A percentile compares a stretch with the other conserved stretches of the same genome.
Evolutionary conservation across 1,284 basidiomycete genomes (phyloP).

Genomic region (Paramarasmius palmivorus): DNA sequence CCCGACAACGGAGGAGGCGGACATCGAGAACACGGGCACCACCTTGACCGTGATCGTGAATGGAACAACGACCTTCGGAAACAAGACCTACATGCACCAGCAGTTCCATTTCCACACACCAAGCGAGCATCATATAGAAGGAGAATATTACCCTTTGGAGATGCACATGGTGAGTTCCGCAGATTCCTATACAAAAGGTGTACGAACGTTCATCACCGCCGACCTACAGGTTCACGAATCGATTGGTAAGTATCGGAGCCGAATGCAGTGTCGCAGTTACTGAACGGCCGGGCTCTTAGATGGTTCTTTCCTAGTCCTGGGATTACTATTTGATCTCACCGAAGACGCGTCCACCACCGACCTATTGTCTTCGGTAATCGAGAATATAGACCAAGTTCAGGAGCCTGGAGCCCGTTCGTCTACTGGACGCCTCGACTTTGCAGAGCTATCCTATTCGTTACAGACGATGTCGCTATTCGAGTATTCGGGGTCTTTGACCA

Average conservation of each 20-base stretch:
- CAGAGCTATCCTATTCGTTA: background rate
- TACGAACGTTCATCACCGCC: background rate
- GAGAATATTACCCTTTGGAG: conserved; percentile 14
- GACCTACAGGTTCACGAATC: background rate
- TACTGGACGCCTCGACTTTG: conserved; percentile 8
- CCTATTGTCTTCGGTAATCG: background rate
- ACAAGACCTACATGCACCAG: conserved; percentile 7
- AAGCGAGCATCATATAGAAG: conserved; percentile 10
- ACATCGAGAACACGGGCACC: conserved; percentile 11
- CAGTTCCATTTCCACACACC: conserved; percentile 17
- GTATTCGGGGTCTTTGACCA: conserved; percentile 11
- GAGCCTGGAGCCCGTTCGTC: background rate
- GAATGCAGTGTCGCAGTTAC: background rate
- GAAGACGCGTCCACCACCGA: background rate
- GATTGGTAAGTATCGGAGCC: background rate
- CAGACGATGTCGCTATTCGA: background rate
- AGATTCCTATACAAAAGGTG: no score
- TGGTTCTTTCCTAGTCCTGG: conserved; percentile 2
- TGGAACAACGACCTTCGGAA: conserved; percentile 8
- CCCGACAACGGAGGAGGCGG: background rate
- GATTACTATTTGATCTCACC: conserved; percentile 4
- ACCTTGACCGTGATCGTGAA: conserved; percentile 10
- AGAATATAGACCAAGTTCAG: background rate
- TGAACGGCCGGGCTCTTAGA: background rate
- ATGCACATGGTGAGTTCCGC: conserved; percentile 12